A percentile compares a stretch with the other conserved stretches of the same genome.
phyloP scores from a whole-genome alignment of 140 eudicot genomes.

The Cichorium intybus region DNA sequence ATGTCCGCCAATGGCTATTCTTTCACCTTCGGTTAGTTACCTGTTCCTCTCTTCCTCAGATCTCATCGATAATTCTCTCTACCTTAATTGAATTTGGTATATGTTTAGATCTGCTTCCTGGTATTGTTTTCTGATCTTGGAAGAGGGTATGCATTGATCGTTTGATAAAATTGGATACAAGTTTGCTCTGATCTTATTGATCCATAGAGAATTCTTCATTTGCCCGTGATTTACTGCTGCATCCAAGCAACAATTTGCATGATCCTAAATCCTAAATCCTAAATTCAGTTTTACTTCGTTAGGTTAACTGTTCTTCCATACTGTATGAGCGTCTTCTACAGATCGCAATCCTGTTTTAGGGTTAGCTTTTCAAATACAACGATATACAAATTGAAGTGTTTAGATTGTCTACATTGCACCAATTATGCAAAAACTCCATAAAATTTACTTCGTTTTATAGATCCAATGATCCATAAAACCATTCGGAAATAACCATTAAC shows the following conservation, averaged over 20 bases:
- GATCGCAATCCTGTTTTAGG: slow-evolving; percentile 2
- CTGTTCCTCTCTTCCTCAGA: not conserved
- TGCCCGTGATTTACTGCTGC: not conserved
- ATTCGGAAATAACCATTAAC: not conserved
- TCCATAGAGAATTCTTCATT: not conserved
- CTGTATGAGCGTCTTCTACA: not conserved
- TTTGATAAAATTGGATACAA: not conserved
- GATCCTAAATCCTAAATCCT: not conserved
- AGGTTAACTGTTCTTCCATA: not conserved
- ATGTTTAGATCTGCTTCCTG: slow-evolving; percentile 23
- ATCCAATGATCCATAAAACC: slow-evolving; percentile 11
- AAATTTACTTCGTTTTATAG: slow-evolving; percentile 6
- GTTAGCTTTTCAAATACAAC: not conserved
- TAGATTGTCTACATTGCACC: not conserved
- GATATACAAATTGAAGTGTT: slow-evolving; percentile 6
- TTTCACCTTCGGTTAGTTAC: slow-evolving; percentile 59
- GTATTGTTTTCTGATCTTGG: not conserved
- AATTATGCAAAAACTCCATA: not conserved
- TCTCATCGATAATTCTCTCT: slow-evolving; percentile 14
- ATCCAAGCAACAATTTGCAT: not conserved
- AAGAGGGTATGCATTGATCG: not conserved
- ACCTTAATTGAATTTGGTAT: not conserved
- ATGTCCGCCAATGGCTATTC: slow-evolving; percentile 72
- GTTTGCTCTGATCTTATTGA: not conserved
- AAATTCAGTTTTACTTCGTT: not conserved